Evolutionary conservation across 2,329 filamentous ascomycete genomes (phyloP).

Genomic region (Penicillium sp.): DNA sequence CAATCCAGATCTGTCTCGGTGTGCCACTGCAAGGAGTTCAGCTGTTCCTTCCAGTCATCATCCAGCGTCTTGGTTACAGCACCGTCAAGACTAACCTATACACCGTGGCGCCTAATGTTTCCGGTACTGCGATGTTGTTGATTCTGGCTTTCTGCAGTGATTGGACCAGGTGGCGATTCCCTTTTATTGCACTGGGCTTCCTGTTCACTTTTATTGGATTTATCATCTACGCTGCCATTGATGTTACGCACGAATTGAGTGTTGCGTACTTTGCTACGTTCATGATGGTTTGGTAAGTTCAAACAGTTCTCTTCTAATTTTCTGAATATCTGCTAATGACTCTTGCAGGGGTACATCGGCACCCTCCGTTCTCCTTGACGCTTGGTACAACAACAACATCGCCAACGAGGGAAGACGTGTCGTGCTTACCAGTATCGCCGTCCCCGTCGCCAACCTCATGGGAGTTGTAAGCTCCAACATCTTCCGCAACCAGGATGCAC

Average conservation of each 20-base stretch:
- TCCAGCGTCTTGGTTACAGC: conserved; percentile 50
- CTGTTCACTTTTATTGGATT: conserved; percentile 74
- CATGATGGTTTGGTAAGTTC: conserved; percentile 71
- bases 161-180: conserved; percentile 66
- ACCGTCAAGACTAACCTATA: conserved; percentile 70
- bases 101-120: conserved; percentile 72
- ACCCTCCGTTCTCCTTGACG: conserved; percentile 64
- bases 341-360: conserved; percentile 63
- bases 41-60: conserved; percentile 41
- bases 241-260: conserved; percentile 60
- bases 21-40: conserved; percentile 38
- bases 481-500: conserved; percentile 65
- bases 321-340: neutral
- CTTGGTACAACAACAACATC: conserved; percentile 79
- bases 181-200: conserved; percentile 71
- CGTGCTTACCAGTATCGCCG: conserved; percentile 69
- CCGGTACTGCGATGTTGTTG: conserved; percentile 71
- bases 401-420: conserved; percentile 73
- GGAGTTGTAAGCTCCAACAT: conserved; percentile 70
- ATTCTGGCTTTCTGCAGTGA: conserved; percentile 74
- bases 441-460: conserved; percentile 75
- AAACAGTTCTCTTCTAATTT: neutral
- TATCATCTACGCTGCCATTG: conserved; percentile 72
- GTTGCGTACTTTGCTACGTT: conserved; percentile 75
- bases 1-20: conserved; percentile 38